Evolutionary conservation across 2,329 filamentous ascomycete genomes (phyloP), one percentile per base, ranked within the genome.

Genomic region (Trichoderma simmonsii): DNA sequence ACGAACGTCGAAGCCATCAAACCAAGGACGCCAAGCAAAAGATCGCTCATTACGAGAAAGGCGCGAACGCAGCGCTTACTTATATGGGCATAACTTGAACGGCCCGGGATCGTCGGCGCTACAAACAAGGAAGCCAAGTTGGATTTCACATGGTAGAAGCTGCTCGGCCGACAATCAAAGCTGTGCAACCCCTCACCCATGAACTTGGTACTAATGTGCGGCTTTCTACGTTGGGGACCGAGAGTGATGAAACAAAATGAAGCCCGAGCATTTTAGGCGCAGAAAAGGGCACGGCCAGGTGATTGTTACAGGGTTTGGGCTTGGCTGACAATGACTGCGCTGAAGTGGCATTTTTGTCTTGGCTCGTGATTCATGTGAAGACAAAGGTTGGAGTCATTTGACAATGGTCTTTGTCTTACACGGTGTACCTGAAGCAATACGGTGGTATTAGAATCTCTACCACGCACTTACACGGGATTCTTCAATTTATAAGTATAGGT

Each of bases 181-280:
- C 21, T 12, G 24, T 18, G 24, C 24, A 56, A 18, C 65, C 65
- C 65, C 54, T 60, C 67, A 70, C 26, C 9, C 15, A 36, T 48
- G 12, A 34, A 26, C n/a, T 26, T 26, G 28, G 48, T 21, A 32
- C 36, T 39, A 36, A 51, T 61, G 56, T 24, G n/a, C n/a, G 18
- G 8, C n/a, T 61, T 70, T 34, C 67, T 70, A 1, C 15, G 39
- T 70, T 54, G 67, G 57, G 21, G 28, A 70, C 67, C 67, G 67
- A 70, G 36, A 21, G 6, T 18, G 28, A 30, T 7, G 28, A 28
- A n/a, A 62, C 24, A 6, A 24, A 7, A 36, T 15, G 14, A 36
- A 11, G 39, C 18, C 39, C 43, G 43, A 3, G 15, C 6, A 48
- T 32, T 21, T 8, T 4, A 14, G 6, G 14, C 1, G 24, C 12